Base-by-base conservation (phyloP, 768 basidiomycete species). In the Lactarius pseudohatsudake region DNA sequence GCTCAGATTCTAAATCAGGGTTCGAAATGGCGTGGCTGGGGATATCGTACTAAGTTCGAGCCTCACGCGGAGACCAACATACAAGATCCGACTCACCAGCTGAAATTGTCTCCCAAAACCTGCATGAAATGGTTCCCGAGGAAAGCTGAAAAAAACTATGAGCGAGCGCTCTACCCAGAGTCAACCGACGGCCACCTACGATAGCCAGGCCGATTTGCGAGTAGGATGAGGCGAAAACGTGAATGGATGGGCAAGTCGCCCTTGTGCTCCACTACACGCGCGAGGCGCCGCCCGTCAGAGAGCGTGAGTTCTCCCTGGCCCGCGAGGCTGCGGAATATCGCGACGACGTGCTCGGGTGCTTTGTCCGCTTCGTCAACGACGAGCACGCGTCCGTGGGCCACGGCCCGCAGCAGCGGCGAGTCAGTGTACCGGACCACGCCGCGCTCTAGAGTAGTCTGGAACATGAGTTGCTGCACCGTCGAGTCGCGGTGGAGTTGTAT, bases 361-460 rank as follows among this genome's bases (percentile, higher is more conserved):
- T 89, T 89, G 75, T 89, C 87, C 4, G 86, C 87, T 71, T 89
- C 87, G 72, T 89, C 87, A 59, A 88, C 83, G 71, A 89, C 82
- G 67, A 89, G 86, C n/a, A 86, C 78, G 10, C 87, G 84, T 0
- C 87, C 87, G 68, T 78, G 79, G 20, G 76, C 80, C 63, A 88
- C 85, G 2, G 86, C 87, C 28, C 86, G 83, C 10, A 89, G 80
- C 32, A 89, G 81, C 34, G 87, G 87, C 4, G 87, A 89, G 71
- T 88, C 86, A 1, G 80, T 84, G 69, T 87, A 85, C 66, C 81
- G 81, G 74, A 89, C 79, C 10, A 84, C 72, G 41, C 87, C 86
- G 41, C 78, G 76, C 72, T 85, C 83, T 5, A 88, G 76, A 13
- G 86, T 79, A 2, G 86, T 88, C 9, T 84, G 85, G 74, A 87